Percentiles rank a stretch among this genome's conserved stretches.
Conservation (phyloP, 2,329 filamentous ascomycete genomes). For the Pestalotiopsis sp. region DNA sequence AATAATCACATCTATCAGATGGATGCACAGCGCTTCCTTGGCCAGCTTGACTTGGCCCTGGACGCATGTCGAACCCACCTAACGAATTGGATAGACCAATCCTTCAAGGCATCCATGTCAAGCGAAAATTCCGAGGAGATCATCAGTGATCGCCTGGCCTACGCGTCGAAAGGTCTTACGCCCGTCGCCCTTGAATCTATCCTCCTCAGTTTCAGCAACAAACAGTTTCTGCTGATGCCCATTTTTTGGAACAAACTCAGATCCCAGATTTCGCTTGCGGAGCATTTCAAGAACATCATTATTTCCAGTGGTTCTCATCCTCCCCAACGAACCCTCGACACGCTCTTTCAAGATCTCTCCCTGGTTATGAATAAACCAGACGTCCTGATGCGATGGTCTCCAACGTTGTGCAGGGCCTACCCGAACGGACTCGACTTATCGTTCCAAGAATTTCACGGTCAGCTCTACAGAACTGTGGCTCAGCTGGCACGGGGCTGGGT, state of each 20-base stretch:
- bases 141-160: neutral
- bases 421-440: neutral
- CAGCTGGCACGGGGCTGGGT: constrained; percentile 23
- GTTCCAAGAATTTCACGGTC: constrained; percentile 5
- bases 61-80: too few species aligned
- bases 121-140: neutral
- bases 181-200: neutral
- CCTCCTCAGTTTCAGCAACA: neutral
- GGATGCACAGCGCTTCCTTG: too few species aligned
- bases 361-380: neutral
- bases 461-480: constrained; percentile 18
- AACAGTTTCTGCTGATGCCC: constrained; percentile 21
- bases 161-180: neutral
- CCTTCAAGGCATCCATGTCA: neutral
- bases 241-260: constrained; percentile 8
- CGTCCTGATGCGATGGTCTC: neutral
- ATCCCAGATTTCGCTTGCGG: neutral
- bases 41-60: too few species aligned
- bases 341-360: neutral
- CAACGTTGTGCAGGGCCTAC: neutral
- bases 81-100: too few species aligned
- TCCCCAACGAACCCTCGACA: neutral
- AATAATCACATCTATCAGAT: too few species aligned
- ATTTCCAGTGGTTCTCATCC: neutral
- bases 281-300: neutral